Evolutionary conservation across 371 early-diverging fungal genomes (phyloP), one percentile per base, ranked within the genome.

Genomic region (Mortierella polycephala): DNA sequence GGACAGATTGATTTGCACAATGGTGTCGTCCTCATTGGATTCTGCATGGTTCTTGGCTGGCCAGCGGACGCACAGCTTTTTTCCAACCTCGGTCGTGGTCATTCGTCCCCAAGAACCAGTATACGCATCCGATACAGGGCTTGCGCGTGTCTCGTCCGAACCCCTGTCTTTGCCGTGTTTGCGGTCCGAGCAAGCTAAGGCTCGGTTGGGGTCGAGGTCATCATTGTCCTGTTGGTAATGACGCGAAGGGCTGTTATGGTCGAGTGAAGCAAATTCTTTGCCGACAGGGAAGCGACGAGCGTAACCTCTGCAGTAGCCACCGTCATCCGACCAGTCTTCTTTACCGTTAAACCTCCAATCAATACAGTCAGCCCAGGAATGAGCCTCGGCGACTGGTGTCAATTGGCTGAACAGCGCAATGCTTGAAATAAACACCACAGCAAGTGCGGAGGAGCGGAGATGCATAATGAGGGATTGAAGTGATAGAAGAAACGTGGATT

Each of bases 1-100:
- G 16, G 47, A 47, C 47, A 47, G 12, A 1, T 47, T 5, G 47
- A 47, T 47, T 14, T 14, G n/a, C 9, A 47, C 47, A 12, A n/a
- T 47, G 5, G 47, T 47, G 10, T 30, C 30, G 30, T 30, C 30
- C 30, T 30, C 30, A 30, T 30, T 30, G 4, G 1, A 1, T 30
- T 30, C 30, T 30, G 69, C 62, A 20, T 68, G 66, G 59, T 66
- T 66, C 66, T 66, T 66, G 66, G 66, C 66, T 40, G 66, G 66
- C 66, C 66, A 66, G 46, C 66, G 66, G 59, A 66, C 45, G 69
- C 69, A 68, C 42, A 68, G 69, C n/a, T 57, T 62, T 47, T 62
- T 62, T 30, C 69, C 69, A 46, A 62, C 62, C 5, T 20, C 55
- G 44, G 69, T 56, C 57, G 62, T 62, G 21, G 69, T 68, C 69